These are phyloP conservation scores for Mycosarcoma maydis DNA, from an alignment of 1,284 basidiomycete species.

Conservation along the genomic window DNA sequence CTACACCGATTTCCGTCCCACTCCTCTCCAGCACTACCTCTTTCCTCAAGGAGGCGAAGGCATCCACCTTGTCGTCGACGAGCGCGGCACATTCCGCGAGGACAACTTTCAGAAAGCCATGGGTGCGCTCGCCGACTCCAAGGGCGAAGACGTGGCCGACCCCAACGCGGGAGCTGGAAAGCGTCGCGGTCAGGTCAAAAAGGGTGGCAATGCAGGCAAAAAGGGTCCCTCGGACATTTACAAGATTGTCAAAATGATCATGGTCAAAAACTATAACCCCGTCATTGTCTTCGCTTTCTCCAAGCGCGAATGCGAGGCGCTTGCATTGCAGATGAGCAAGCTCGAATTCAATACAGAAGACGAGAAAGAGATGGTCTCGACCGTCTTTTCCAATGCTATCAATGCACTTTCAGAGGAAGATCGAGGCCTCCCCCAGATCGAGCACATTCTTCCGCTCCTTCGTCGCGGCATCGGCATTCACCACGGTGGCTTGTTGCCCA, in stretches of 20 bases:
- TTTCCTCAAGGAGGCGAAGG: slow-evolving; percentile 97
- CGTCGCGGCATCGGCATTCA: slow-evolving; percentile 98
- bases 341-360: slow-evolving; percentile 95
- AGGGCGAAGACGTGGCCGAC: slow-evolving; percentile 94
- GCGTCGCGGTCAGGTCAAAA: slow-evolving; percentile 78
- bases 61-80: slow-evolving; percentile 97
- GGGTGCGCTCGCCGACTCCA: slow-evolving; percentile 81
- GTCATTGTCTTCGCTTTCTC: slow-evolving; percentile 99
- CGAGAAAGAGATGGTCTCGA: slow-evolving; percentile 86
- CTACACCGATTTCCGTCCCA: slow-evolving; percentile 98
- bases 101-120: slow-evolving; percentile 98
- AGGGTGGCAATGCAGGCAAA: slow-evolving; percentile 91
- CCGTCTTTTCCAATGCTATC: slow-evolving; percentile 95
- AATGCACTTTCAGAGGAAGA: slow-evolving; percentile 88
- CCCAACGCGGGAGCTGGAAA: slow-evolving; percentile 73
- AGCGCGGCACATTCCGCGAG: slow-evolving; percentile 94
- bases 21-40: slow-evolving; percentile 96
- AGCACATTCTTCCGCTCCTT: slow-evolving; percentile 89
- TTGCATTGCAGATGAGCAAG: slow-evolving; percentile 91
- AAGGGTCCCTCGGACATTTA: slow-evolving; percentile 98
- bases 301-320: slow-evolving; percentile 94
- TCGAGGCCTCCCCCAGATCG: slow-evolving; percentile 89
- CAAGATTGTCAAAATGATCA: slow-evolving; percentile 99
- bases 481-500: slow-evolving; percentile 95
- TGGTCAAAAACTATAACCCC: slow-evolving; percentile 96